These are phyloP conservation scores for Lepraria neglecta DNA, from an alignment of 495 filamentous ascomycete genomes.

Conservation along the genomic window DNA sequence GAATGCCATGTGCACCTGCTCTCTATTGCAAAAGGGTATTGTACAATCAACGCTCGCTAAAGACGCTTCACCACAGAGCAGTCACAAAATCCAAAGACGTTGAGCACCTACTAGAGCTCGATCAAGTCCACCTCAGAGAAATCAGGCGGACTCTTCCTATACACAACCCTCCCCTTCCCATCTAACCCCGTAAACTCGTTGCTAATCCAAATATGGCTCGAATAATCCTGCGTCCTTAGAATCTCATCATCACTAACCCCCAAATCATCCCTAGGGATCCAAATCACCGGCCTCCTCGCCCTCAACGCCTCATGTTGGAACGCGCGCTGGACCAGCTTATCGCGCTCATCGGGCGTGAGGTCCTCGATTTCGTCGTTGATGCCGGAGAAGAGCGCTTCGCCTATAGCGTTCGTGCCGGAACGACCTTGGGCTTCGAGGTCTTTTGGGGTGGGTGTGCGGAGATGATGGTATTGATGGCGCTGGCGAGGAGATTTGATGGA, in stretches of 20 bases:
- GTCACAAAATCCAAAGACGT: background rate
- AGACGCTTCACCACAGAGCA: background rate
- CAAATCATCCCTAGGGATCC: conserved; percentile 89
- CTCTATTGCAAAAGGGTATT: background rate
- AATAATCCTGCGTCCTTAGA: conserved; percentile 65
- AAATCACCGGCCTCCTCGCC: conserved; percentile 78
- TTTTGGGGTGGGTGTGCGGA: background rate
- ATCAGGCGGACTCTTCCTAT: conserved; percentile 82
- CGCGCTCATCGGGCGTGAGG: conserved; percentile 83
- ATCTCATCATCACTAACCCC: conserved; percentile 92
- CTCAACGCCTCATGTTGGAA: conserved; percentile 88
- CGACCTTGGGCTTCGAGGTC: conserved; percentile 62
- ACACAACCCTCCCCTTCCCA: conserved; percentile 76
- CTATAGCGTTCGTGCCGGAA: conserved; percentile 45
- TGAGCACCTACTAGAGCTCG: conserved; percentile 42
- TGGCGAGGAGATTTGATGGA: conserved; percentile 26
- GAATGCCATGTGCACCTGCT: background rate
- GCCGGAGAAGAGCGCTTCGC: conserved; percentile 75
- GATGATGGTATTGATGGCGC: conserved; percentile 16
- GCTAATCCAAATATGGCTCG: conserved; percentile 83
- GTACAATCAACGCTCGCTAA: conserved; percentile 1
- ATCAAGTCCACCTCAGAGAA: conserved; percentile 89
- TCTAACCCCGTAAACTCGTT: conserved; percentile 87
- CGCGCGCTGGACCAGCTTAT: conserved; percentile 76
- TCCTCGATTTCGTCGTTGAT: conserved; percentile 92